Evolutionary conservation across 768 basidiomycete genomes (phyloP).

Genomic region (Boletus insuetus): DNA sequence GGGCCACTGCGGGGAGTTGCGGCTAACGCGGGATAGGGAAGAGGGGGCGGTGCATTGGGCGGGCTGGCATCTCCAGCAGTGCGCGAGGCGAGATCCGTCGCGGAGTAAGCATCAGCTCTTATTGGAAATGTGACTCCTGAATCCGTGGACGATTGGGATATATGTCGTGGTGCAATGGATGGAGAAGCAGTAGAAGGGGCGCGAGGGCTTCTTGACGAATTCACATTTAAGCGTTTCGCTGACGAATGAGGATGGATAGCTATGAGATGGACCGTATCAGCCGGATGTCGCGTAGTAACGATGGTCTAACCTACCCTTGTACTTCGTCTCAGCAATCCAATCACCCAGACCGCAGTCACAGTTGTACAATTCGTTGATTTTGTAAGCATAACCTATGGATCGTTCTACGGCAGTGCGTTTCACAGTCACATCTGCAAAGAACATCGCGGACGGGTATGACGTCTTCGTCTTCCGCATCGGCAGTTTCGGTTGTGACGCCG

Average conservation of each 20-base stretch:
- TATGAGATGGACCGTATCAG: constrained; percentile 5
- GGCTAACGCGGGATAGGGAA: constrained; percentile 77
- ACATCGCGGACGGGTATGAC: constrained; percentile 64
- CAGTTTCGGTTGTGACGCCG: constrained; percentile 19
- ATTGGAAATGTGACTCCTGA: constrained; percentile 79
- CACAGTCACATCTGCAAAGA: constrained; percentile 58
- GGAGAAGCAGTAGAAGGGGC: constrained; percentile 41
- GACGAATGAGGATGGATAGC: constrained; percentile 22
- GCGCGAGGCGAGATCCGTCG: constrained; percentile 66
- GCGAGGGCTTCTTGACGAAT: constrained; percentile 19
- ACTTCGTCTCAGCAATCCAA: constrained; percentile 63
- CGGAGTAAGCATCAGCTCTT: constrained; percentile 72
- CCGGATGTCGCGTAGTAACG: background rate
- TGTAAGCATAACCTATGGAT: constrained; percentile 69
- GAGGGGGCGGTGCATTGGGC: constrained; percentile 53
- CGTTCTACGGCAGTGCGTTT: constrained; percentile 62
- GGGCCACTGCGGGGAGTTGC: constrained; percentile 25
- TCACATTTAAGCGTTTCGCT: constrained; percentile 28
- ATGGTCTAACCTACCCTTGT: constrained; percentile 44
- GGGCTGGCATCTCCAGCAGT: constrained; percentile 46
- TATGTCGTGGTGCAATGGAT: constrained; percentile 58
- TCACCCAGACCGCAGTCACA: constrained; percentile 74
- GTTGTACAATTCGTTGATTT: constrained; percentile 77
- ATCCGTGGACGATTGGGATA: constrained; percentile 67
- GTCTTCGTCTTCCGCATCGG: constrained; percentile 34